Evolutionary conservation across 2,329 filamentous ascomycete genomes (phyloP).

Genomic region (Fusarium sp.): DNA sequence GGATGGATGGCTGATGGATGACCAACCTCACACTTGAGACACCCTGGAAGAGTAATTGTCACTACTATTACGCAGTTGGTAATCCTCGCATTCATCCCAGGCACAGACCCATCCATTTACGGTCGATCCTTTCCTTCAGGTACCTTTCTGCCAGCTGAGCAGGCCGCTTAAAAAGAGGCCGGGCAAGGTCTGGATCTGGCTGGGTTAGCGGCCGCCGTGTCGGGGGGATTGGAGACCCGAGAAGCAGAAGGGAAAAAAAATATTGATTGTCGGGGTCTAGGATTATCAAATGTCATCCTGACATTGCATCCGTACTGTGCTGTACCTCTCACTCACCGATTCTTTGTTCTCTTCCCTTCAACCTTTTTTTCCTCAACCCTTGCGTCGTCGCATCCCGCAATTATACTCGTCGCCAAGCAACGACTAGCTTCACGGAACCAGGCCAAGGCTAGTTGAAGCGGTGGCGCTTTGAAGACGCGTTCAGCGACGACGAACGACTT

Average conservation of each 20-base stretch:
- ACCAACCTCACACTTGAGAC: not conserved
- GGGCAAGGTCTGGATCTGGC: not conserved
- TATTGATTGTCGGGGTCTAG: slow-evolving; percentile 3
- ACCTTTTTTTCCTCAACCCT: not conserved
- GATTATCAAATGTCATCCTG: slow-evolving; percentile 24
- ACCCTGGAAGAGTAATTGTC: not conserved
- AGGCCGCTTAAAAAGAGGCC: not conserved
- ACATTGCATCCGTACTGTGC: slow-evolving; percentile 23
- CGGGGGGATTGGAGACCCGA: slow-evolving; percentile 4
- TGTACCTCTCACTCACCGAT: slow-evolving; percentile 31
- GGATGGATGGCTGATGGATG: not conserved
- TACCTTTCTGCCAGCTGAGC: not conserved
- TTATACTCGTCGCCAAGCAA: slow-evolving; percentile 25
- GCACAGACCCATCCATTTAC: not conserved
- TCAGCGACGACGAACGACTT: slow-evolving; percentile 1
- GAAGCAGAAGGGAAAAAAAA: not conserved
- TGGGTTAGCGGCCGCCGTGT: slow-evolving; percentile 2
- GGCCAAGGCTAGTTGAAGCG: slow-evolving; percentile 12
- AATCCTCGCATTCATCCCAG: not conserved
- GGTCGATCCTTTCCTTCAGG: not conserved
- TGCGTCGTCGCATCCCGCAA: slow-evolving; percentile 3
- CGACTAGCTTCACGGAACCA: slow-evolving; percentile 19
- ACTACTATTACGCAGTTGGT: not conserved
- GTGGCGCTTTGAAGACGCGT: slow-evolving; percentile 24
- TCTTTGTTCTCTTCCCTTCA: slow-evolving; percentile 1